phyloP scores from a whole-genome alignment of 345 rosid genomes.

The Reutealis trisperma region DNA sequence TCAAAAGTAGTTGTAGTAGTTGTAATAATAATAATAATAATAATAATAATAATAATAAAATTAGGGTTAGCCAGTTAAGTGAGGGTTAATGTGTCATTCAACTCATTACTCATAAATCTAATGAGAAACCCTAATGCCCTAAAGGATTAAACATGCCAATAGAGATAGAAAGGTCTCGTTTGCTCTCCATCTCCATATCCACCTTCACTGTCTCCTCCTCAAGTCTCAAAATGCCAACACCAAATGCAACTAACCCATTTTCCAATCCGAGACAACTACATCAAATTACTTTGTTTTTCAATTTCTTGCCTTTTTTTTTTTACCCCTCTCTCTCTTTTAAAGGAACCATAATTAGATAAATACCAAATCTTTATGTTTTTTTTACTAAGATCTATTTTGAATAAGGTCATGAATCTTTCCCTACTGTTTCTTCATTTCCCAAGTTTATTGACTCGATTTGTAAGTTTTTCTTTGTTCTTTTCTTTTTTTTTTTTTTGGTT shows the following conservation, averaged over 20 bases:
- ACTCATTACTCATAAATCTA: no score
- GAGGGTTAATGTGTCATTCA: no score
- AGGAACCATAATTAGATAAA: not conserved
- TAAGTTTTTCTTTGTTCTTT: not conserved
- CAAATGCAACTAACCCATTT: not conserved
- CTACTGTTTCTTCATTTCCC: not conserved
- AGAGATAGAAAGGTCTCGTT: no score
- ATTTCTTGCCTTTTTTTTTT: not conserved
- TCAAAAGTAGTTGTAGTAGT: no score
- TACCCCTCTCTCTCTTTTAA: not conserved
- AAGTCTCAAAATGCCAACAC: constrained; percentile 14
- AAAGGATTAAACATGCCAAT: no score
- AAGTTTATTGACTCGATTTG: constrained; percentile 20
- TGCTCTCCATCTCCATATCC: not conserved
- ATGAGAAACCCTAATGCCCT: no score
- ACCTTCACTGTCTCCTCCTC: not conserved
- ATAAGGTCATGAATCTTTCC: constrained; percentile 23
- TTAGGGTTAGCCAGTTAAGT: no score
- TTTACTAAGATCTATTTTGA: not conserved
- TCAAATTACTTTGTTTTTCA: not conserved
- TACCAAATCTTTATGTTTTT: not conserved
- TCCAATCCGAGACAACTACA: not conserved
- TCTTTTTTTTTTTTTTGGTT: not conserved
- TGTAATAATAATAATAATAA: no score
- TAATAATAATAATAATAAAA: no score